Base-by-base conservation (phyloP, 116 monocot species). In the Thalassia testudinum region DNA sequence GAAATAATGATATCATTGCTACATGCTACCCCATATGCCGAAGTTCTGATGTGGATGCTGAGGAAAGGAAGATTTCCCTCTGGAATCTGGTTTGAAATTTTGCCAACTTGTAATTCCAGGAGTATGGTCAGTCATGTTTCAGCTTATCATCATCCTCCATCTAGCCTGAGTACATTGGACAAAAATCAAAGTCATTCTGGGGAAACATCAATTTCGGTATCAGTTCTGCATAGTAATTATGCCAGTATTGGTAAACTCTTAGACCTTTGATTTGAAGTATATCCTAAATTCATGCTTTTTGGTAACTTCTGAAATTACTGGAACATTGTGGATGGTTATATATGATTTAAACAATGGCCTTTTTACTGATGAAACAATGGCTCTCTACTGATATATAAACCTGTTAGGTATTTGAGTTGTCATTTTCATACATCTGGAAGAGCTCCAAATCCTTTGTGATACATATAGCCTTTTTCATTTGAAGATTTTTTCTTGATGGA, bases 1-100 rank as follows among this genome's bases (percentile, higher is more conserved):
- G 97, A 97, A 69, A 49, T 79, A 1, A 52, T 40, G 5, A 79
- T 89, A 37, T 76, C 77, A 22, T 12, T 89, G 29, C 71, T 81
- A 30, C 72, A 88, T 66, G 78, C 69, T 27, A 79, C 75, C 58
- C 97, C 95, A 27, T 74, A 70, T 64, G 66, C 74, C 40, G 89
- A 97, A 62, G 47, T 97, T 22, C 61, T 79, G 20, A 49, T 88
- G 15, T 82, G 95, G 95, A 57, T 72, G 20, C 21, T 60, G 21
- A 77, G 54, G 27, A 76, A 51, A 38, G 63, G 65, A 29, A 76
- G 81, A 59, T 88, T 97, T 73, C 79, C 97, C 4, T 79, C 88
- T 47, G 95, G 85, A 66, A 34, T 88, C 61, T 85, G 82, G 81
- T 79, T 97, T 42, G 61, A 77, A 24, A 64, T 67, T 38, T 21